Conservation (phyloP, 768 basidiomycete genomes). For the Lentinula edodes region DNA sequence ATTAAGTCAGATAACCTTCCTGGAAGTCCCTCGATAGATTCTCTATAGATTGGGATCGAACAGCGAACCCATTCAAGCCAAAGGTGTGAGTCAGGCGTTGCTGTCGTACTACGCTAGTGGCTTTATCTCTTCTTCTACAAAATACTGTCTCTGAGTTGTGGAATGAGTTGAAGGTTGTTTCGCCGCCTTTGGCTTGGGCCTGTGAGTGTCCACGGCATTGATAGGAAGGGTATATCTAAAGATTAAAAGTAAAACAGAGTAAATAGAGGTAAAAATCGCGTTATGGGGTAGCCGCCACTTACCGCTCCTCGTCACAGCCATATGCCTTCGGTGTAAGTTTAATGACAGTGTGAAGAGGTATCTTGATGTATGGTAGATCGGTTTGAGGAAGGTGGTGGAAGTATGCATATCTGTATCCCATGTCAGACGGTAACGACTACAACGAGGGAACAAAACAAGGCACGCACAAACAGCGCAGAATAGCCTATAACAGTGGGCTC, state of each 20-base stretch:
- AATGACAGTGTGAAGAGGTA: constrained; percentile 95
- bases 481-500: constrained; percentile 45
- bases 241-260: background rate
- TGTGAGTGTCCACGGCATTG: constrained; percentile 90
- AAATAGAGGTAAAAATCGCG: background rate
- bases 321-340: constrained; percentile 98
- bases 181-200: constrained; percentile 50
- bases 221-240: constrained; percentile 84
- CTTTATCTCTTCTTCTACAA: constrained; percentile 17
- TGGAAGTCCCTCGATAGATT: background rate
- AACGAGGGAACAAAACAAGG: background rate
- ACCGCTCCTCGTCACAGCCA: constrained; percentile 97
- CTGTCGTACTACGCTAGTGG: background rate
- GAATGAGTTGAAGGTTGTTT: constrained; percentile 24
- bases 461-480: constrained; percentile 70
- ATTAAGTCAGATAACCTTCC: background rate
- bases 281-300: constrained; percentile 8
- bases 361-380: constrained; percentile 96
- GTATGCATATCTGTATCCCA: constrained; percentile 78
- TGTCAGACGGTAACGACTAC: background rate
- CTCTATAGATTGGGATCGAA: background rate
- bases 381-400: constrained; percentile 90
- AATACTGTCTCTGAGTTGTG: constrained; percentile 40
- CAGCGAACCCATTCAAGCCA: background rate
- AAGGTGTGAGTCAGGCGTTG: background rate